Percentiles rank a stretch among this genome's conserved stretches.
Conservation (phyloP, 2,329 filamentous ascomycete genomes). For the Davidsoniella neocaledoniae region DNA sequence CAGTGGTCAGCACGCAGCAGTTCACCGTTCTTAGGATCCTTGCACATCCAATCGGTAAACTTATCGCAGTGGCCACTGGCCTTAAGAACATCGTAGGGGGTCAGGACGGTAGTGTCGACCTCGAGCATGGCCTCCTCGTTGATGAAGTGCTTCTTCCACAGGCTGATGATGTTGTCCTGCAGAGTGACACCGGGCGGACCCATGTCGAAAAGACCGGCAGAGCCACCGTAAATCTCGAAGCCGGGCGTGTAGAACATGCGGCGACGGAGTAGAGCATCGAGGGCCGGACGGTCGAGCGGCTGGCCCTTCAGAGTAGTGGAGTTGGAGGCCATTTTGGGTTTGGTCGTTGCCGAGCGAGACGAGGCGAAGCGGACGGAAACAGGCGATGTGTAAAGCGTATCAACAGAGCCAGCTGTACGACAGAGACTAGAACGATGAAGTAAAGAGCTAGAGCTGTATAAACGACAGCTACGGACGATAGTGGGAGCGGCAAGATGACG, state of each 20-base stretch:
- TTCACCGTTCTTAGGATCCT: constrained; percentile 93
- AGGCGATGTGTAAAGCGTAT: no score
- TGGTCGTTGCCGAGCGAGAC: constrained; percentile 9
- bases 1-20: constrained; percentile 93
- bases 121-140: constrained; percentile 91
- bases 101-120: constrained; percentile 86
- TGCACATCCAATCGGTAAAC: constrained; percentile 99
- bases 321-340: constrained; percentile 28
- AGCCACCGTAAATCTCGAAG: constrained; percentile 89
- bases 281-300: constrained; percentile 63
- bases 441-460: no score
- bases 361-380: neutral
- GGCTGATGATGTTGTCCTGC: constrained; percentile 72
- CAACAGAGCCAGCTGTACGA: neutral
- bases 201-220: constrained; percentile 83
- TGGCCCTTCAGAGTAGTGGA: constrained; percentile 74
- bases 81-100: constrained; percentile 85
- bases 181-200: constrained; percentile 76
- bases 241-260: constrained; percentile 89
- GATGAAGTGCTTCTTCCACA: constrained; percentile 88
- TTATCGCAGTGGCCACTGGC: constrained; percentile 94
- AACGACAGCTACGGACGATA: no score
- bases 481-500: no score
- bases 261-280: constrained; percentile 75
- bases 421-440: constrained; percentile 1